Evolutionary conservation across 768 basidiomycete genomes (phyloP).

Genomic region (Lentinula sp.): DNA sequence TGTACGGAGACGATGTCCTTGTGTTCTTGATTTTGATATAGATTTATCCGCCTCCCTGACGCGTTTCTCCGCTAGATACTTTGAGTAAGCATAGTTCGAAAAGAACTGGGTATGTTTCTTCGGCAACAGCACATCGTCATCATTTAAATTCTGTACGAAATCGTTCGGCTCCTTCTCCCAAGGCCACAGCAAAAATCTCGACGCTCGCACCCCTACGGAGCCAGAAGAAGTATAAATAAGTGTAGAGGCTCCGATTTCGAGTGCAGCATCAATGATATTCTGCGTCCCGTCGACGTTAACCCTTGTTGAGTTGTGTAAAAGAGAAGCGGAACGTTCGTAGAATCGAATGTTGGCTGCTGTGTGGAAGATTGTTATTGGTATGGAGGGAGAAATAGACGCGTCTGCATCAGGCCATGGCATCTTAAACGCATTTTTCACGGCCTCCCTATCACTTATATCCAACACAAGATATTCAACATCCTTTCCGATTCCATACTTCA

Average conservation of each 20-base stretch:
- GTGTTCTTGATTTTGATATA: conserved; percentile 9
- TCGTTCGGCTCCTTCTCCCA: conserved; percentile 58
- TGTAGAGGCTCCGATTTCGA: conserved; percentile 39
- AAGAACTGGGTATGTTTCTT: conserved; percentile 58
- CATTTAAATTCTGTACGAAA: conserved; percentile 60
- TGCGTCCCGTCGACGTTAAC: conserved; percentile 67
- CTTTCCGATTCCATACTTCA: conserved; percentile 43
- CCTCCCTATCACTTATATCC: conserved; percentile 48
- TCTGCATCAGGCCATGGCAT: conserved; percentile 46
- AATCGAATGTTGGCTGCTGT: conserved; percentile 76
- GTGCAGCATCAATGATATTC: conserved; percentile 59
- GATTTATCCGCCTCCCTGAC: conserved; percentile 34
- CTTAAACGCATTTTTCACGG: conserved; percentile 55
- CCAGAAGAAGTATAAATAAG: conserved; percentile 74
- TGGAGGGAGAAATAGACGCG: conserved; percentile 14
- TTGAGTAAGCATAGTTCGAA: conserved; percentile 74
- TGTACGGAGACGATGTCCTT: conserved; percentile 40
- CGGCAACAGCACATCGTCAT: conserved; percentile 49
- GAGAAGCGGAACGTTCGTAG: conserved; percentile 52
- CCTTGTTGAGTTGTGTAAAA: conserved; percentile 47
- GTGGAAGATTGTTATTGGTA: conserved; percentile 62
- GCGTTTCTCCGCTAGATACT: conserved; percentile 47
- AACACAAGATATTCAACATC: conserved; percentile 53
- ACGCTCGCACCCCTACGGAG: conserved; percentile 50
- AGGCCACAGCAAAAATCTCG: conserved; percentile 67